A percentile compares a stretch with the other conserved stretches of the same genome.
Conservation (phyloP, 805 yeast genomes). For the Kazachstania psychrophila region DNA sequence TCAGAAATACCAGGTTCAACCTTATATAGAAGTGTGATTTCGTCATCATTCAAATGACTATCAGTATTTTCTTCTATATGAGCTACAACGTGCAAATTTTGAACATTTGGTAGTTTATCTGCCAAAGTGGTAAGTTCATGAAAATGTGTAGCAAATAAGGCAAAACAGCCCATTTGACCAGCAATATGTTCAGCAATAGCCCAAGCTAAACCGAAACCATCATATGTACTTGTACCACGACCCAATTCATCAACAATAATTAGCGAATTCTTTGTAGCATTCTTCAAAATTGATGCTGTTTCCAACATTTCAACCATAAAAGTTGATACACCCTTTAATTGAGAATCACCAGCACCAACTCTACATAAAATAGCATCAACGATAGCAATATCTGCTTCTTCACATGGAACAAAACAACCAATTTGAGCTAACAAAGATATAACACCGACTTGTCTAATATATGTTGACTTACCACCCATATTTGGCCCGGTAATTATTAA, state of each 20-base stretch:
- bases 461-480: slow-evolving; percentile 96
- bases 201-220: slow-evolving; percentile 98
- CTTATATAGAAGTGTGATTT: slow-evolving; percentile 79
- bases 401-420: slow-evolving; percentile 82
- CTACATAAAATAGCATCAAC: slow-evolving; percentile 91
- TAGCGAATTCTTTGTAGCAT: slow-evolving; percentile 75
- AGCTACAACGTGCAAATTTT: slow-evolving; percentile 87
- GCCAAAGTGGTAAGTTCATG: slow-evolving; percentile 85
- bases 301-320: slow-evolving; percentile 98
- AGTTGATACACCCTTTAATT: slow-evolving; percentile 91
- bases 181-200: slow-evolving; percentile 84
- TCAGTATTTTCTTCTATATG: slow-evolving; percentile 51
- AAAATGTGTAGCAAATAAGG: slow-evolving; percentile 94
- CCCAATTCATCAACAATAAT: slow-evolving; percentile 94
- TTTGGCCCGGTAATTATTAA: slow-evolving; percentile 89
- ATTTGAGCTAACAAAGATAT: slow-evolving; percentile 80
- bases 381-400: slow-evolving; percentile 66
- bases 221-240: slow-evolving; percentile 71
- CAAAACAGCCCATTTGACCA: slow-evolving; percentile 59
- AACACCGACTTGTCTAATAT: slow-evolving; percentile 82
- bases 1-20: slow-evolving; percentile 96
- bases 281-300: slow-evolving; percentile 81
- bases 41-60: slow-evolving; percentile 35
- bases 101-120: slow-evolving; percentile 51
- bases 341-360: slow-evolving; percentile 99